Evolutionary conservation across 1,284 basidiomycete species (phyloP).

Genomic region (Pseudozyma sp.): DNA sequence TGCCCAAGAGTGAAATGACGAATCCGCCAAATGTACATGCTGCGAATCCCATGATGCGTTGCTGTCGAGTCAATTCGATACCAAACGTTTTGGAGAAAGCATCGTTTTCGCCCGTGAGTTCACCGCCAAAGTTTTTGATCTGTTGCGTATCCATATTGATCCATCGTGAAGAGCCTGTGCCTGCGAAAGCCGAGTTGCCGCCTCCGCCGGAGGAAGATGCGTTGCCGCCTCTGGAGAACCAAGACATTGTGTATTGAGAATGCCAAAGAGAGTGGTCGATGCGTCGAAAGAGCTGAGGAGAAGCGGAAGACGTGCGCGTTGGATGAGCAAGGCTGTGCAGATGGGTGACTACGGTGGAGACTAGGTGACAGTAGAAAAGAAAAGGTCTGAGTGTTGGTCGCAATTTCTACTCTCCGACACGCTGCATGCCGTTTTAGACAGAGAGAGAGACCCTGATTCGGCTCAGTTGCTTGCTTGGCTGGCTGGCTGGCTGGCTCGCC

Average conservation of each 20-base stretch:
- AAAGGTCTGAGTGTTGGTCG: too few species aligned
- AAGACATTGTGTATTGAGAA: conserved; percentile 27
- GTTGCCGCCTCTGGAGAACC: conserved; percentile 30
- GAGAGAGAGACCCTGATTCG: conserved; percentile 7
- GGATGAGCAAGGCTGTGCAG: neutral
- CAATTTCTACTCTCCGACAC: conserved; percentile 8
- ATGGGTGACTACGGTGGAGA: neutral
- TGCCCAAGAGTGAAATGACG: conserved; percentile 80
- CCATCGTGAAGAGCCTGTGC: conserved; percentile 50
- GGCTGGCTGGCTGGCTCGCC: conserved; percentile 1
- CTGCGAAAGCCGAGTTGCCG: conserved; percentile 25
- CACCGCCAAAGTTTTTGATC: conserved; percentile 57
- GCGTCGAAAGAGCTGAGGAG: neutral
- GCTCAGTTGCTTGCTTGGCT: too few species aligned
- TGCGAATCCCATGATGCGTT: conserved; percentile 60
- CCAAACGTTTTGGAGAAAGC: conserved; percentile 59
- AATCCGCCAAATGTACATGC: conserved; percentile 71
- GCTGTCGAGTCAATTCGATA: conserved; percentile 61
- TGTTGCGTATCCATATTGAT: conserved; percentile 62
- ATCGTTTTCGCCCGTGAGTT: conserved; percentile 61
- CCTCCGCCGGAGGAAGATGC: conserved; percentile 1
- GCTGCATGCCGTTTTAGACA: conserved; percentile 2
- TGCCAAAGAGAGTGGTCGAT: neutral
- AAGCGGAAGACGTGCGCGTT: neutral
- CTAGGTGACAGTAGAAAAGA: neutral